Percentiles rank a stretch among this genome's conserved stretches.
These are phyloP conservation scores for Heterobasidion parviporum DNA, from an alignment of 1,284 basidiomycete species.

Conservation along the genomic window DNA sequence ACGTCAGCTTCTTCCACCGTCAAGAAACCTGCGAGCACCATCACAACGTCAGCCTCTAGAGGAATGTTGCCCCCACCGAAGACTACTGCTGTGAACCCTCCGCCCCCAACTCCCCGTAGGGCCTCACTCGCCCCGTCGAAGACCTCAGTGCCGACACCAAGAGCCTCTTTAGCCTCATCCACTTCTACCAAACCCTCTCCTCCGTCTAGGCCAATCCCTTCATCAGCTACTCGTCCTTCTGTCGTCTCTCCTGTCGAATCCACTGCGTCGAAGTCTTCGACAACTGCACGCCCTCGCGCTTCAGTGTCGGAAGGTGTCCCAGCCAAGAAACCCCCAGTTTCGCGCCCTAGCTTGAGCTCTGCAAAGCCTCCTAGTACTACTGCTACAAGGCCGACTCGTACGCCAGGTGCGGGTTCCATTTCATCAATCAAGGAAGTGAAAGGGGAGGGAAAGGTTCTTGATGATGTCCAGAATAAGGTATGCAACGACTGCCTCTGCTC, in stretches of 20 bases:
- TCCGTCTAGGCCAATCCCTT: conserved; percentile 19
- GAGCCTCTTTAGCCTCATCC: conserved; percentile 38
- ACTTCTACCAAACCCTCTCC: conserved; percentile 22
- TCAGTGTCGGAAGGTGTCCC: conserved; percentile 24
- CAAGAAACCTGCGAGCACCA: conserved; percentile 12
- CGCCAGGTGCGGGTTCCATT: conserved; percentile 44
- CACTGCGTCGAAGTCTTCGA: conserved; percentile 15
- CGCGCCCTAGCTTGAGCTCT: conserved; percentile 19
- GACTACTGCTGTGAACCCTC: conserved; percentile 15
- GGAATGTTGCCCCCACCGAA: conserved; percentile 28
- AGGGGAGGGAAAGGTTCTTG: conserved; percentile 46
- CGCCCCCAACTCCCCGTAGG: conserved; percentile 16
- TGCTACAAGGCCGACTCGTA: conserved; percentile 29
- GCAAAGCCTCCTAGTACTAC: conserved; percentile 17
- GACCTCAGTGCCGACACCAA: conserved; percentile 24
- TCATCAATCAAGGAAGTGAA: conserved; percentile 63
- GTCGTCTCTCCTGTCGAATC: conserved; percentile 16
- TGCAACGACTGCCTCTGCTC: conserved; percentile 8
- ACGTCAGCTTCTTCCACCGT: conserved; percentile 12
- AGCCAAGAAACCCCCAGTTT: conserved; percentile 16
- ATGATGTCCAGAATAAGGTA: conserved; percentile 58
- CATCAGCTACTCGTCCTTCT: conserved; percentile 9
- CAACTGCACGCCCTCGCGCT: conserved; percentile 21
- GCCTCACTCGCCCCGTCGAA: conserved; percentile 23
- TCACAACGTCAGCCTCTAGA: conserved; percentile 23